Base-by-base conservation (phyloP, 805 yeast species). In the Candida namnaoensis region DNA sequence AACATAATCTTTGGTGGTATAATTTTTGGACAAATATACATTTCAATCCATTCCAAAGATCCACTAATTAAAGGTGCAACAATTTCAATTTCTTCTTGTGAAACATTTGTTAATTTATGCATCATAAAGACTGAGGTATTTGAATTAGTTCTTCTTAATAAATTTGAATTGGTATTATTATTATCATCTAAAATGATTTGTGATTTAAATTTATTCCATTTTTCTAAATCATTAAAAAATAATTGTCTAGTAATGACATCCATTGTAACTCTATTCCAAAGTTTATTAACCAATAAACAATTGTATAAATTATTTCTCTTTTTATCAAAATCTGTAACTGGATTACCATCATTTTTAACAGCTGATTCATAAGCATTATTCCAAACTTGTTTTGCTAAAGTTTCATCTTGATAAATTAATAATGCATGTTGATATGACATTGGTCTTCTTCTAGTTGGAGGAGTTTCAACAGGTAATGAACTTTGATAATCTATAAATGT, bases 21-120 rank as follows among this genome's bases (percentile, higher is more conserved):
- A 28, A 85, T 55, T 37, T 69, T 70, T 7, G 96, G 91, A 55
- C 96, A 88, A 53, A 90, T 82, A 61, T 83, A 87, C 51, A 88
- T 69, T 57, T 88, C 95, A 28, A 88, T 64, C 83, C 84, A 78
- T 48, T 71, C 68, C 36, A 88, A 57, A 36, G 69, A 63, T 3
- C 71, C 65, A 34, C 79, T 76, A 28, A 72, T 57, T 5, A 70
- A 47, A 5, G 58, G 53, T 2, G 74, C 61, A 8, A 80, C 52
- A n/a, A 51, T 38, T 24, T 80, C 80, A 25, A 86, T 50, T 23
- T 80, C 72, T 11, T 57, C 47, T 54, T 82, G 88, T 40, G 62
- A 66, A 3, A 77, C 70, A 42, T 68, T 69, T 36, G 70, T 66
- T 30, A 86, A 57, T 57, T 84, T 86, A 58, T 85, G 86, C 47